Base-by-base conservation (phyloP, 2,329 filamentous ascomycete species). In the Cadophora malorum region DNA sequence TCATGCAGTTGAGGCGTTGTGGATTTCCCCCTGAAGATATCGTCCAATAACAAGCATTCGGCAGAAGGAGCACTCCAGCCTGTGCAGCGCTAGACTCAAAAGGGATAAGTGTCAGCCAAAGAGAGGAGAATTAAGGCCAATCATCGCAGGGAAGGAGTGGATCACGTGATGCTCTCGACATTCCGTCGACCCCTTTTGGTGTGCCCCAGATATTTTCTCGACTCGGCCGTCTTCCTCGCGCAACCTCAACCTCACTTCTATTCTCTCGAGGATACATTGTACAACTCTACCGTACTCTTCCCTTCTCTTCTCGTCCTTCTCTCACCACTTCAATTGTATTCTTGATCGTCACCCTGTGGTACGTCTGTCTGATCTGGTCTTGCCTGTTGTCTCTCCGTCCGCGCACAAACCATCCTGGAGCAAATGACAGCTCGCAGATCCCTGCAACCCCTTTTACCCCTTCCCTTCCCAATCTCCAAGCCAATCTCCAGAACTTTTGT, bases 391-490 rank as follows among this genome's bases (percentile, higher is more conserved):
- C 33, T 63, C 59, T 31, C 19, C 41, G 47, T 23, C 60, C 16
- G 49, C 66, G 52, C 68, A 69, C 64, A 69, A 59, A 68, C 53
- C 61, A 68, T 64, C 64, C 64, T 56, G 31, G 67, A 67, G 59
- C 68, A 75, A 74, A 73, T 73, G 72, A 72, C 71, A 74, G 73
- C 72, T 73, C 65, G 52, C 61, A 49, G 65, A 74, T 71, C 74
- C 74, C 72, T 74, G 74, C 69, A 70, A 68, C 72, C 74, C 74
- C 72, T 75, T 75, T 74, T 73, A 67, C 72, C 64, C 67, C 68
- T 69, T 50, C 62, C 66, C 50, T 63, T 71, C 68, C 67, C 68
- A 67, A 69, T 67, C 67, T 67, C 67, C 67, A 68, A 41, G n/a
- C 52, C 69, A 69, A 64, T 53, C 47, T 31, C 49, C 35, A 52